Conservation (phyloP, 495 filamentous ascomycete genomes). For the Evansstolkia leycettana region DNA sequence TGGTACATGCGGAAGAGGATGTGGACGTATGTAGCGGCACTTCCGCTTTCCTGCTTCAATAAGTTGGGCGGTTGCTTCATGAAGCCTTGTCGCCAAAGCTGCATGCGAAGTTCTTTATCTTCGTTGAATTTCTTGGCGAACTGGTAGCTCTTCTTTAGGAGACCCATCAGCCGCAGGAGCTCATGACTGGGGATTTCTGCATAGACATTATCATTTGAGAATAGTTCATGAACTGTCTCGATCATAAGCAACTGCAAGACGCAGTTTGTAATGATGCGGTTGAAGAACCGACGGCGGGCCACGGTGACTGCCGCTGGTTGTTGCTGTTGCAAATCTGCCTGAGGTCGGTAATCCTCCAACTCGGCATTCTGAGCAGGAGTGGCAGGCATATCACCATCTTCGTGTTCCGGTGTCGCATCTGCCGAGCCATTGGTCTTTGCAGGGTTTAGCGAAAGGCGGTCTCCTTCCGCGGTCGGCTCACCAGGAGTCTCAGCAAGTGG, state of each 20-base stretch:
- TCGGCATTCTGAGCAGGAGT: slow-evolving; percentile 28
- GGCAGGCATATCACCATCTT: slow-evolving; percentile 26
- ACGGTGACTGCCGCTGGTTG: slow-evolving; percentile 86
- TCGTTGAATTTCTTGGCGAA: slow-evolving; percentile 97
- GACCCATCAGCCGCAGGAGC: slow-evolving; percentile 80
- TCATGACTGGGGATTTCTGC: slow-evolving; percentile 79
- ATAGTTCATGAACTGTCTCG: slow-evolving; percentile 95
- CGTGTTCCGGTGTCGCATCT: slow-evolving; percentile 25
- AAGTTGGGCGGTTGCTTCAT: slow-evolving; percentile 99
- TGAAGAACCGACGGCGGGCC: slow-evolving; percentile 92
- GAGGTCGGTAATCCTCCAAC: slow-evolving; percentile 82
- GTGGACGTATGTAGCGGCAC: slow-evolving; percentile 82
- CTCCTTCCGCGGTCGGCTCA: slow-evolving; percentile 10
- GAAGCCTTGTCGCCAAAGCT: slow-evolving; percentile 92
- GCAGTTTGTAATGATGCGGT: slow-evolving; percentile 98
- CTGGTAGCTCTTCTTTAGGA: slow-evolving; percentile 87
- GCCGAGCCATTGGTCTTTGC: slow-evolving; percentile 51
- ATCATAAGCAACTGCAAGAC: slow-evolving; percentile 98
- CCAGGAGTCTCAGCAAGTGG: slow-evolving; percentile 15
- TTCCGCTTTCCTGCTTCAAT: slow-evolving; percentile 93
- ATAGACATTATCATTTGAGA: slow-evolving; percentile 95
- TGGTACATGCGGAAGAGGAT: slow-evolving; percentile 96
- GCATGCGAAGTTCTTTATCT: slow-evolving; percentile 89
- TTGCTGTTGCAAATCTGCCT: slow-evolving; percentile 53
- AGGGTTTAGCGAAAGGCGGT: slow-evolving; percentile 32